phyloP scores from a whole-genome alignment of 2,329 filamentous ascomycete genomes.

The Mycocentrospora acerina region DNA sequence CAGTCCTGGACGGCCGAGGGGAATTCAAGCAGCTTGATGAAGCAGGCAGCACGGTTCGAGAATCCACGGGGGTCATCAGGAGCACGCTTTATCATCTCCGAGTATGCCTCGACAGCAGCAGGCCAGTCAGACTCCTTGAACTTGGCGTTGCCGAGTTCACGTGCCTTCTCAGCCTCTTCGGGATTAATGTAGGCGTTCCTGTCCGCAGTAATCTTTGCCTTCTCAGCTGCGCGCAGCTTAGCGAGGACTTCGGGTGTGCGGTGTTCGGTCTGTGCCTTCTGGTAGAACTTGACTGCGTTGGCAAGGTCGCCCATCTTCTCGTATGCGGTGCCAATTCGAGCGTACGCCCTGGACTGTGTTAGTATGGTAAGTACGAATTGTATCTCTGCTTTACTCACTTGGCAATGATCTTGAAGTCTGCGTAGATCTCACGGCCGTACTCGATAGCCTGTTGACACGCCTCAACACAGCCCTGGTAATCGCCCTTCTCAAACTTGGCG shows the following conservation, averaged over 20 bases:
- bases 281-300: constrained; percentile 84
- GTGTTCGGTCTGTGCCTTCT: constrained; percentile 93
- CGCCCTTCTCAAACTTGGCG: constrained; percentile 93
- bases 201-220: constrained; percentile 73
- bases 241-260: constrained; percentile 90
- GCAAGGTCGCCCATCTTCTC: constrained; percentile 83
- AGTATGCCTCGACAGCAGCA: constrained; percentile 88
- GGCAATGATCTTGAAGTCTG: constrained; percentile 97
- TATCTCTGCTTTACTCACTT: constrained; percentile 59
- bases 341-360: constrained; percentile 65
- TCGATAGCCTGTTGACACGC: constrained; percentile 85
- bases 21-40: constrained; percentile 96
- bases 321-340: constrained; percentile 89
- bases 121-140: constrained; percentile 98
- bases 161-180: constrained; percentile 89
- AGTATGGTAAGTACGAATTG: constrained; percentile 1
- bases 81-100: constrained; percentile 94
- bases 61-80: constrained; percentile 92
- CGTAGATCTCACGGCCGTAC: constrained; percentile 83
- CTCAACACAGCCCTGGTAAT: constrained; percentile 84
- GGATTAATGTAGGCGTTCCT: constrained; percentile 84
- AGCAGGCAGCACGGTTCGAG: constrained; percentile 94
- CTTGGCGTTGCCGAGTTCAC: constrained; percentile 90
- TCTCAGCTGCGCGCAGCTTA: constrained; percentile 90
- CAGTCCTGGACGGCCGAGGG: constrained; percentile 92